Evolutionary conservation across 164 flowering plant genomes (phyloP).

Genomic region (Piper betle): DNA sequence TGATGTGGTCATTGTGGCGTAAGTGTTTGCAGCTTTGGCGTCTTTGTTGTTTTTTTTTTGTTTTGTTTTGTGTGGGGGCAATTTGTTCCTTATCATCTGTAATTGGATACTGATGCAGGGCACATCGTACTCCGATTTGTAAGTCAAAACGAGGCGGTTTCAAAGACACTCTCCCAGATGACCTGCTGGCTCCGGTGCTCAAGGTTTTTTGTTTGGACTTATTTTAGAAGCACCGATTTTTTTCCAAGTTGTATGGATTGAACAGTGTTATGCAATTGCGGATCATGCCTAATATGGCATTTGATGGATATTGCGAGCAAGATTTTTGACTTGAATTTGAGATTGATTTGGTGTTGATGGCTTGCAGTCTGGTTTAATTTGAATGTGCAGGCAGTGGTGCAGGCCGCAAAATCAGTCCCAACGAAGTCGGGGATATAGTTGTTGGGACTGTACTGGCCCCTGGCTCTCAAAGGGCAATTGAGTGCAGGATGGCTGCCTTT

Average conservation of each 20-base stretch:
- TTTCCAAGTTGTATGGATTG: background rate
- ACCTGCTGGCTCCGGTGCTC: slow-evolving; percentile 74
- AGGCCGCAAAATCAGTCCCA: slow-evolving; percentile 74
- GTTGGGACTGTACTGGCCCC: slow-evolving; percentile 92
- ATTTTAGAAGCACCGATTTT: background rate
- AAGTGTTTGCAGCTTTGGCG: slow-evolving; percentile 18
- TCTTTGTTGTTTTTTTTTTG: too few species aligned
- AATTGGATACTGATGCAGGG: slow-evolving; percentile 23
- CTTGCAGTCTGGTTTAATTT: background rate
- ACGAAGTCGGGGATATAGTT: slow-evolving; percentile 92
- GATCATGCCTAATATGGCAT: too few species aligned
- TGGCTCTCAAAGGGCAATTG: slow-evolving; percentile 80
- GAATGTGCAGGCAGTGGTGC: slow-evolving; percentile 60
- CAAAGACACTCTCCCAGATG: slow-evolving; percentile 83
- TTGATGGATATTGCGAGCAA: background rate
- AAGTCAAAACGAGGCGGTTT: slow-evolving; percentile 88
- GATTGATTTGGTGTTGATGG: background rate
- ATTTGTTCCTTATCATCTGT: background rate
- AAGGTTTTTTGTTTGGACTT: slow-evolving; percentile 30
- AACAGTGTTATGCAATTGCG: background rate
- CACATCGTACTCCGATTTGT: slow-evolving; percentile 67
- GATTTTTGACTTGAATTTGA: too few species aligned
- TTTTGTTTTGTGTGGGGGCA: background rate
- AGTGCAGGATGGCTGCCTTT: slow-evolving; percentile 99
- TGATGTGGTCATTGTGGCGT: slow-evolving; percentile 95